A percentile compares a stretch with the other conserved stretches of the same genome.
Conservation (phyloP, 73 alveolate species). For the Stentor coeruleus region DNA sequence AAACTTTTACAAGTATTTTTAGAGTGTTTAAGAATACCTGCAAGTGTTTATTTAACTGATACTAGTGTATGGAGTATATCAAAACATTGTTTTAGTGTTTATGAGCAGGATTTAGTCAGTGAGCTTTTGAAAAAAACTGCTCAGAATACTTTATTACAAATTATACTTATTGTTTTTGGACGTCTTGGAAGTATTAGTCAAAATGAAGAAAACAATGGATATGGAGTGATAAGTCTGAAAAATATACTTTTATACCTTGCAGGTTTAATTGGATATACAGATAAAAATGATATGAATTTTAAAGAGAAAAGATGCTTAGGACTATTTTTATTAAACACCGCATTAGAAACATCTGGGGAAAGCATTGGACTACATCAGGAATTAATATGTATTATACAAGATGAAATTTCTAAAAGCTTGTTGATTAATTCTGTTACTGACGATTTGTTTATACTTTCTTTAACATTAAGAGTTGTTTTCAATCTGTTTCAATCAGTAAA, state of each 20-base stretch:
- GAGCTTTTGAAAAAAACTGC: neutral
- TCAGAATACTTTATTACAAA: neutral
- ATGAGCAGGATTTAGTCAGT: neutral
- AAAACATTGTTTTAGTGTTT: neutral
- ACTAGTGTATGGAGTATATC: neutral
- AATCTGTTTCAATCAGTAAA: neutral
- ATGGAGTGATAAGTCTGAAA: neutral
- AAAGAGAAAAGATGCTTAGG: conserved; percentile 10
- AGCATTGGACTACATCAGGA: neutral
- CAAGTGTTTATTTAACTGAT: conserved; percentile 1
- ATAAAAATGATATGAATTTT: neutral
- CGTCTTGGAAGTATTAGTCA: neutral
- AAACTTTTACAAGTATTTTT: neutral
- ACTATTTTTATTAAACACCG: neutral
- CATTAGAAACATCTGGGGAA: neutral
- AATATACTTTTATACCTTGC: neutral
- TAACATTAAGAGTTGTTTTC: conserved; percentile 13
- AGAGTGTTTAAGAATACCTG: conserved; percentile 7
- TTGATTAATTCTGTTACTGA: neutral
- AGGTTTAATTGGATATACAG: neutral
- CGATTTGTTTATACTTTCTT: neutral
- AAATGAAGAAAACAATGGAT: conserved; percentile 1
- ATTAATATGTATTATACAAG: neutral
- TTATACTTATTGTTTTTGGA: neutral
- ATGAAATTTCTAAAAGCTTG: neutral